Evolutionary conservation across 345 rosid genomes (phyloP).

Genomic region (Corymbia maculata): DNA sequence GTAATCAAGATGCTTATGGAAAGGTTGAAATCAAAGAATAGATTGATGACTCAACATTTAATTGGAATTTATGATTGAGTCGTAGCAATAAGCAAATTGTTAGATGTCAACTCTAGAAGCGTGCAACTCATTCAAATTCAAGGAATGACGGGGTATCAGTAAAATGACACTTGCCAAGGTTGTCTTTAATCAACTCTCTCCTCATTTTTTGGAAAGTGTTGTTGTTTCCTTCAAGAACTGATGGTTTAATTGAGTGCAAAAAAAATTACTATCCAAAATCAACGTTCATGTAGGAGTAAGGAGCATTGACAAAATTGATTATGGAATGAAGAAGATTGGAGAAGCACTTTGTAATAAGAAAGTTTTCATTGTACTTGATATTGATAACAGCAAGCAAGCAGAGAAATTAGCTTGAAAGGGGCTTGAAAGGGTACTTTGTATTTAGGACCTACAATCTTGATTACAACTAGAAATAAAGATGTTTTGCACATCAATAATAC

Average conservation of each 20-base stretch:
- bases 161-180: not conserved
- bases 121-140: not conserved
- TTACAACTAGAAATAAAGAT: not conserved
- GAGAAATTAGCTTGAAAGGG: not conserved
- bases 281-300: not conserved
- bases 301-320: not conserved
- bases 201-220: not conserved
- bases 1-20: not conserved
- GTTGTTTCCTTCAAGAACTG: not conserved
- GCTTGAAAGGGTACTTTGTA: not conserved
- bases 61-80: not conserved
- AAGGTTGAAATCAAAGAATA: not conserved
- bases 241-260: not conserved
- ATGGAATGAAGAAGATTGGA: not conserved
- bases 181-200: not conserved
- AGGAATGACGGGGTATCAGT: not conserved
- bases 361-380: not conserved
- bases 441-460: not conserved
- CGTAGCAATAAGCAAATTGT: not conserved
- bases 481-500: not conserved
- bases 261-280: not conserved
- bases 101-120: not conserved
- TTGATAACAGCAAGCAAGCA: not conserved
- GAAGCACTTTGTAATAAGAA: not conserved
- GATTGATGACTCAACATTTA: not conserved